Evolutionary conservation across 306 rosid species (phyloP).

Genomic region (Fragaria iinumae): DNA sequence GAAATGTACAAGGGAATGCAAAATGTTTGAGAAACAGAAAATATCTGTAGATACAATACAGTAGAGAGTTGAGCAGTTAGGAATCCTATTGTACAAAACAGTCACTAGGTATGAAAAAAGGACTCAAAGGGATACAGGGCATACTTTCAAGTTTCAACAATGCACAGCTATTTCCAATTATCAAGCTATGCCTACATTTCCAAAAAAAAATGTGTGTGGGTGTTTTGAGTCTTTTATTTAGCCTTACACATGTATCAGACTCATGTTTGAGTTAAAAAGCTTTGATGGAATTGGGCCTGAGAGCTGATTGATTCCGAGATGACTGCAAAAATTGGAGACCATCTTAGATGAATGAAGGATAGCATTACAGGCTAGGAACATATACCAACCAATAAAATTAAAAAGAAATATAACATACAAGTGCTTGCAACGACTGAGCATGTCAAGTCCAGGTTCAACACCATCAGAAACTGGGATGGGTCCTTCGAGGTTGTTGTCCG

Average conservation of each 20-base stretch:
- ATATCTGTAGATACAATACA: no score
- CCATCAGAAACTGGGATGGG: constrained; percentile 34
- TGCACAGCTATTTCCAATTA: background rate
- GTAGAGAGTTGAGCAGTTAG: background rate
- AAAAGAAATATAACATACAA: constrained; percentile 30
- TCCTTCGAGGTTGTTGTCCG: constrained; percentile 38
- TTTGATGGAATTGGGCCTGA: constrained; percentile 47
- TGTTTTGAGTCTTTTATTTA: background rate
- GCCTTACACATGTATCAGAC: constrained; percentile 62
- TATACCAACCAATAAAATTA: background rate
- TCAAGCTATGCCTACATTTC: background rate
- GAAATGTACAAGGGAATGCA: background rate
- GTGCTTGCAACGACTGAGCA: constrained; percentile 28
- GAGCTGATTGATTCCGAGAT: constrained; percentile 55
- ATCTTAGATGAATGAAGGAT: background rate
- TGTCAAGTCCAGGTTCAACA: constrained; percentile 32
- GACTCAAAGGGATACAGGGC: background rate
- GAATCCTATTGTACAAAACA: background rate
- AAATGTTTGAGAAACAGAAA: background rate
- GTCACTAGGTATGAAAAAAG: background rate
- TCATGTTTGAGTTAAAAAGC: constrained; percentile 57
- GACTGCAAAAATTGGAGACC: constrained; percentile 34
- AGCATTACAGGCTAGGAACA: background rate
- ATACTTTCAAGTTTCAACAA: background rate
- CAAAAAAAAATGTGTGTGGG: background rate